A percentile compares a stretch with the other conserved stretches of the same genome.
Evolutionary conservation across 257 asterid genomes (phyloP).

Genomic region (Orobanche coerulescens): DNA sequence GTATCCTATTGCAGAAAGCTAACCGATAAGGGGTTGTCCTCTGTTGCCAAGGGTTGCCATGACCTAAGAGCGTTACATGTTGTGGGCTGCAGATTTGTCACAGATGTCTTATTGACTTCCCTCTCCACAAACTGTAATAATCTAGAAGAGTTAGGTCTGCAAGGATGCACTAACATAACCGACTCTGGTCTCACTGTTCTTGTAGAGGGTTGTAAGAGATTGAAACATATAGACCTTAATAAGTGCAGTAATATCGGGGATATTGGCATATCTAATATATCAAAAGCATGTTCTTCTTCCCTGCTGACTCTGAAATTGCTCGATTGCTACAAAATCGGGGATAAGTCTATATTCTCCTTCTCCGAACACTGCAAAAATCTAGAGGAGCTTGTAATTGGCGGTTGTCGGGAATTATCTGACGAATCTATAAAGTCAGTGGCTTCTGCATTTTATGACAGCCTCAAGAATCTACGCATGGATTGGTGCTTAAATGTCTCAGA

Average conservation of each 20-base stretch:
- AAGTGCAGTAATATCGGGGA: slow-evolving; percentile 82
- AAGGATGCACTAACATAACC: slow-evolving; percentile 67
- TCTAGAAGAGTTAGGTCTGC: slow-evolving; percentile 65
- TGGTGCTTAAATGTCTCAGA: slow-evolving; percentile 85
- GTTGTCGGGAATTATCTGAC: slow-evolving; percentile 65
- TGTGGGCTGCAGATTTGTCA: slow-evolving; percentile 64
- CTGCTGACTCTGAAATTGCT: slow-evolving; percentile 57
- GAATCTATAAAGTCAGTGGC: slow-evolving; percentile 63
- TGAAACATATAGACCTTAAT: slow-evolving; percentile 62
- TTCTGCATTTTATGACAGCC: slow-evolving; percentile 44
- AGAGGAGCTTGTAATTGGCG: slow-evolving; percentile 72
- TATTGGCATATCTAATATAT: slow-evolving; percentile 45
- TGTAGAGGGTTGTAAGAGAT: slow-evolving; percentile 61
- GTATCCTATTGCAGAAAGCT: slow-evolving; percentile 84
- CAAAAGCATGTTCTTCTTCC: slow-evolving; percentile 57
- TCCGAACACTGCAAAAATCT: slow-evolving; percentile 56
- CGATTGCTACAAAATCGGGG: slow-evolving; percentile 77
- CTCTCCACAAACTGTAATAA: slow-evolving; percentile 63
- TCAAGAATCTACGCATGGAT: slow-evolving; percentile 81
- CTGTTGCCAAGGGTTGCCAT: slow-evolving; percentile 61
- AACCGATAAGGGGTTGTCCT: slow-evolving; percentile 72
- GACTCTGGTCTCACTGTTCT: slow-evolving; percentile 70
- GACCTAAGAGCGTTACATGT: slow-evolving; percentile 60
- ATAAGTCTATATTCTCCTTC: slow-evolving; percentile 51
- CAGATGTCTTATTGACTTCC: slow-evolving; percentile 51